Evolutionary conservation across 176 grass and related monocot species (phyloP), one percentile per base, ranked within the genome.

Genomic region (Otatea glauca): DNA sequence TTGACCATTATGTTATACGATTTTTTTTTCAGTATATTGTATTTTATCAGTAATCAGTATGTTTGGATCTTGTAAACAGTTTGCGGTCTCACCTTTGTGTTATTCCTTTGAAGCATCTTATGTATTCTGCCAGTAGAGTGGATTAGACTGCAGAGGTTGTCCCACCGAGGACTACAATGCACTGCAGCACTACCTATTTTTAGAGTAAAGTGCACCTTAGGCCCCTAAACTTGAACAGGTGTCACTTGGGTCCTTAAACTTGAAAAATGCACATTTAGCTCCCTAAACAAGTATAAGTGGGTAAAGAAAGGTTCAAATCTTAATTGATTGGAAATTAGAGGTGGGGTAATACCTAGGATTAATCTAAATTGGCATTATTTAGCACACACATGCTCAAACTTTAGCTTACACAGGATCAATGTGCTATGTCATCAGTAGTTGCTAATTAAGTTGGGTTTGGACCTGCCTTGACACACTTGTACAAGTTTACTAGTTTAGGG

Each of bases 71-170:
- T 45, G 32, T 75, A 56, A 74, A 20, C 20, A 68, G 51, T 72
- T 78, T 54, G 4, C 24, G 55, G 68, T 47, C 9, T 37, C 24
- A 65, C 45, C 24, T n/a, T 72, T 35, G 49, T 83, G 54, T 49
- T 65, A 11, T 65, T 50, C n/a, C 48, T 58, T 88, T 77, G 14
- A 83, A 64, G 17, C 35, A 73, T 82, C 78, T 76, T 49, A 32
- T 65, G 47, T 29, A 56, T 66, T 74, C 35, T 58, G 4, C 68
- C 17, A 86, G 16, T 83, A 76, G 35, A 61, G 54, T 76, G 72
- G 41, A 69, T 81, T 77, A 61, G 65, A 74, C 9, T 62, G 20
- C 0, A 43, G 41, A 48, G 18, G 72, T 41, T 35, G 24, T 49
- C 41, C 54, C 69, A 83, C 63, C 17, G 43, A 63, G 61, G 81